Conservation (phyloP, 495 filamentous ascomycete species). For the Daldinia concentrica region DNA sequence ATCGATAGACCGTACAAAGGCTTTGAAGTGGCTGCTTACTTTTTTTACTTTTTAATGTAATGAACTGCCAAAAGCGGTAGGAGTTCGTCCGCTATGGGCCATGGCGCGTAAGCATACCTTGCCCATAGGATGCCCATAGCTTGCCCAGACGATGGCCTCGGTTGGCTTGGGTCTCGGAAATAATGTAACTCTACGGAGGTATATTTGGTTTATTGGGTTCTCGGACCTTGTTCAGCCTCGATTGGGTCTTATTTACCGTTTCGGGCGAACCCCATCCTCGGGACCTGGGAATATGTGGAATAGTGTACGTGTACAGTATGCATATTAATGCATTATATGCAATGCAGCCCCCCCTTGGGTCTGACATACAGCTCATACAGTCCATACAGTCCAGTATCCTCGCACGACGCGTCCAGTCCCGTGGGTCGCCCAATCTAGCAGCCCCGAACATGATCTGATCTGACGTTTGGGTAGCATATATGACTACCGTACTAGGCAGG, state of each 20-base stretch:
- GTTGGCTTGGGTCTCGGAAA: conserved; percentile 20
- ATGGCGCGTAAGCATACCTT: conserved; percentile 14
- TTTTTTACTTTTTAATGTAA: conserved; percentile 12
- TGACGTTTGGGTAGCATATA: conserved; percentile 31
- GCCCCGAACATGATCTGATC: conserved; percentile 34
- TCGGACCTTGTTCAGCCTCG: conserved; percentile 33
- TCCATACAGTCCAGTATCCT: neutral
- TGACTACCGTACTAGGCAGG: conserved; percentile 15
- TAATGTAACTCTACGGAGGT: conserved; percentile 27
- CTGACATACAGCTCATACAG: conserved; percentile 8
- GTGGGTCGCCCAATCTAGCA: conserved; percentile 28
- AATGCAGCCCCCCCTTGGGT: conserved; percentile 12
- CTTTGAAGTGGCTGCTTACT: conserved; percentile 21
- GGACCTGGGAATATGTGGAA: conserved; percentile 17
- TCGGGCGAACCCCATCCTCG: conserved; percentile 24
- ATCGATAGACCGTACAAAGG: conserved; percentile 16
- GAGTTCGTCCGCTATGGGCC: conserved; percentile 7
- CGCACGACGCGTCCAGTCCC: conserved; percentile 17
- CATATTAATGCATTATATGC: conserved; percentile 5
- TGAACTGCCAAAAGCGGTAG: conserved; percentile 18
- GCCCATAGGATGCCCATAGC: conserved; percentile 5
- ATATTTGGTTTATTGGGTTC: conserved; percentile 6
- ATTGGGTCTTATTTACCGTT: conserved; percentile 17
- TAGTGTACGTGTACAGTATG: conserved; percentile 5
- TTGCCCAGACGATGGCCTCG: conserved; percentile 27